A percentile compares a stretch with the other conserved stretches of the same genome.
Evolutionary conservation across 1,284 basidiomycete species (phyloP).

Genomic region (Porodaedalea pini): DNA sequence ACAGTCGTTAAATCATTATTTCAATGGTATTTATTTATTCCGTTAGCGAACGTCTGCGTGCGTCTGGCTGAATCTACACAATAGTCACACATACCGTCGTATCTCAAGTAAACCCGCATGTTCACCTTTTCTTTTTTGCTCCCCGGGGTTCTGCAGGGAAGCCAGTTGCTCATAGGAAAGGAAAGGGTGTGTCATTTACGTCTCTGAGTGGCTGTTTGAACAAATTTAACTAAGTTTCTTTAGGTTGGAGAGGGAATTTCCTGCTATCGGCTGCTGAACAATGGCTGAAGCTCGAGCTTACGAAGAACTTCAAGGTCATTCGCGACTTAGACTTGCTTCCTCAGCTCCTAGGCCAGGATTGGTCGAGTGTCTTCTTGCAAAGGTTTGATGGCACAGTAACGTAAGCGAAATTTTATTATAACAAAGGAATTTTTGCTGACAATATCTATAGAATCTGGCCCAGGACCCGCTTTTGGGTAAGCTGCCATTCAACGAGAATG

Average conservation of each 20-base stretch:
- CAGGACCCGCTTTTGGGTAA: slow-evolving; percentile 68
- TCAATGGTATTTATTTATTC: slow-evolving; percentile 63
- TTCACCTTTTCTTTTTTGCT: slow-evolving; percentile 98
- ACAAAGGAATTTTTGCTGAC: slow-evolving; percentile 30
- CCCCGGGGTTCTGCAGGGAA: slow-evolving; percentile 91
- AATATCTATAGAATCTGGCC: slow-evolving; percentile 73
- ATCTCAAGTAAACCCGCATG: slow-evolving; percentile 95
- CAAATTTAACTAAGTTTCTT: background rate
- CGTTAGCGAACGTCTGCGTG: slow-evolving; percentile 6
- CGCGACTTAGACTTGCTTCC: slow-evolving; percentile 90
- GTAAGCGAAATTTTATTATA: slow-evolving; percentile 41
- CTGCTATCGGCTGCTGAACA: slow-evolving; percentile 88
- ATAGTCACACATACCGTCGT: slow-evolving; percentile 93
- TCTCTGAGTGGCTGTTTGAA: background rate
- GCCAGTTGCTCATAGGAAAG: slow-evolving; percentile 88
- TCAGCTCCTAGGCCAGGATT: slow-evolving; percentile 86
- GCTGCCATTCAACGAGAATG: slow-evolving; percentile 24
- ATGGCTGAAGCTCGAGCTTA: slow-evolving; percentile 90
- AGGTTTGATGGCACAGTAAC: slow-evolving; percentile 81
- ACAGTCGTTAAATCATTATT: slow-evolving; percentile 88
- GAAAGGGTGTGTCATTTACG: slow-evolving; percentile 59
- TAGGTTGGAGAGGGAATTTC: slow-evolving; percentile 96
- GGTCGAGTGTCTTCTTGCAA: slow-evolving; percentile 92
- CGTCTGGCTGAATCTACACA: slow-evolving; percentile 10
- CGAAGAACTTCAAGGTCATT: slow-evolving; percentile 96